Evolutionary conservation across 176 grass and related monocot species (phyloP).

Genomic region (Urochloa ruziziensis): DNA sequence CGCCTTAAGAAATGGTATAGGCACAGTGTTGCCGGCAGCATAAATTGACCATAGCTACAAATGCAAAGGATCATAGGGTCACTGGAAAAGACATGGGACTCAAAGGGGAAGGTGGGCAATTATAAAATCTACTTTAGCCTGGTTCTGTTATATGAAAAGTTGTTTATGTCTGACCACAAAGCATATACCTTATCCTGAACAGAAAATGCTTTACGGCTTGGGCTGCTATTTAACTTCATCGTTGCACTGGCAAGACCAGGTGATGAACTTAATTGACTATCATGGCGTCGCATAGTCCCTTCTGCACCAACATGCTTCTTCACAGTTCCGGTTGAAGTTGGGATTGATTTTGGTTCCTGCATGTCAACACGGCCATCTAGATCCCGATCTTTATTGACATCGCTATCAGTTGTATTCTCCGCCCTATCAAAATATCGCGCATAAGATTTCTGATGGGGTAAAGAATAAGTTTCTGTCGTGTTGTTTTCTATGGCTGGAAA

Average conservation of each 20-base stretch:
- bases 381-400: constrained; percentile 66
- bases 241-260: constrained; percentile 31
- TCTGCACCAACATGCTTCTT: constrained; percentile 37
- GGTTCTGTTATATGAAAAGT: background rate
- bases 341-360: constrained; percentile 35
- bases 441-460: constrained; percentile 13
- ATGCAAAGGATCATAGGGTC: constrained; percentile 14
- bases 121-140: background rate
- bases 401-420: constrained; percentile 59
- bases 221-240: constrained; percentile 52
- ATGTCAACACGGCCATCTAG: constrained; percentile 38
- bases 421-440: constrained; percentile 46
- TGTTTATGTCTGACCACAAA: background rate
- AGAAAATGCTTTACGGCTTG: constrained; percentile 89
- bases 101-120: background rate
- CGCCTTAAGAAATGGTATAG: constrained; percentile 95
- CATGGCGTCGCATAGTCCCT: constrained; percentile 40
- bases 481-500: constrained; percentile 11
- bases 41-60: constrained; percentile 96
- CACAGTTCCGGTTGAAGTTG: constrained; percentile 38
- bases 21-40: constrained; percentile 91
- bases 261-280: constrained; percentile 33
- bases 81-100: background rate
- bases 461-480: background rate
- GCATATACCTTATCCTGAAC: constrained; percentile 93